phyloP scores from a whole-genome alignment of 768 basidiomycete species.

The Rhodotorula kratochvilovae region DNA sequence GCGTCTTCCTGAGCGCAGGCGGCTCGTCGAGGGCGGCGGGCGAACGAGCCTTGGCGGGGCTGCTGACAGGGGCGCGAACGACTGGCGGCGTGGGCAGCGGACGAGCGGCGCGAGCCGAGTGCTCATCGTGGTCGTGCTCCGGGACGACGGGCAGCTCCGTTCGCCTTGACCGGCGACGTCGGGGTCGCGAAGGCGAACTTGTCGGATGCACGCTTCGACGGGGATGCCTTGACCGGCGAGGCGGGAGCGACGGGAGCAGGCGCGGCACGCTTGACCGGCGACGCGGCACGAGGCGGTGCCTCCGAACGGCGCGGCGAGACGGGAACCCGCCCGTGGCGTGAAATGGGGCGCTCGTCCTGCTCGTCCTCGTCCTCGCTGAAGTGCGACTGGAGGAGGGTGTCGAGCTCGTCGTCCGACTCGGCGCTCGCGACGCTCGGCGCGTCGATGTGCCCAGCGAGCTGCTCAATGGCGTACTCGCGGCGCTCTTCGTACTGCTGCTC shows the following conservation, averaged over 20 bases:
- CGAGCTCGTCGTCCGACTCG: constrained; percentile 43
- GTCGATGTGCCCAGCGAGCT: neutral
- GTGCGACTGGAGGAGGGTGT: constrained; percentile 36
- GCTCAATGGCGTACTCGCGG: neutral
- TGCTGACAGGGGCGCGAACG: neutral
- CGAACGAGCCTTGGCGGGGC: neutral
- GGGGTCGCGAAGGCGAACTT: constrained; percentile 38
- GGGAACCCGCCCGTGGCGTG: no score
- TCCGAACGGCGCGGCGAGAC: neutral
- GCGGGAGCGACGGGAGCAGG: neutral
- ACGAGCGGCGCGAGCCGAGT: neutral
- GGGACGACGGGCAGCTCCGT: neutral
- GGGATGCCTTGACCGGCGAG: constrained; percentile 19
- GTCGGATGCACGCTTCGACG: constrained; percentile 15
- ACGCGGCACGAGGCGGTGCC: neutral
- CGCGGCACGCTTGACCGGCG: neutral
- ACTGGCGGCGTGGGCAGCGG: constrained; percentile 23
- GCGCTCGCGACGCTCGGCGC: constrained; percentile 8
- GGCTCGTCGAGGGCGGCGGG: neutral
- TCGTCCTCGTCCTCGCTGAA: constrained; percentile 37
- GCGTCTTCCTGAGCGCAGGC: neutral
- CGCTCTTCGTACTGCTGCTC: neutral
- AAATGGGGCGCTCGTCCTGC: neutral
- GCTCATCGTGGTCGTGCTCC: neutral
- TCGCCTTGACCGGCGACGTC: constrained; percentile 34